Percentiles rank a stretch among this genome's conserved stretches.
These are phyloP conservation scores for Nakaseomyces bracarensis DNA, from an alignment of 1,139 yeast species.

Conservation along the genomic window DNA sequence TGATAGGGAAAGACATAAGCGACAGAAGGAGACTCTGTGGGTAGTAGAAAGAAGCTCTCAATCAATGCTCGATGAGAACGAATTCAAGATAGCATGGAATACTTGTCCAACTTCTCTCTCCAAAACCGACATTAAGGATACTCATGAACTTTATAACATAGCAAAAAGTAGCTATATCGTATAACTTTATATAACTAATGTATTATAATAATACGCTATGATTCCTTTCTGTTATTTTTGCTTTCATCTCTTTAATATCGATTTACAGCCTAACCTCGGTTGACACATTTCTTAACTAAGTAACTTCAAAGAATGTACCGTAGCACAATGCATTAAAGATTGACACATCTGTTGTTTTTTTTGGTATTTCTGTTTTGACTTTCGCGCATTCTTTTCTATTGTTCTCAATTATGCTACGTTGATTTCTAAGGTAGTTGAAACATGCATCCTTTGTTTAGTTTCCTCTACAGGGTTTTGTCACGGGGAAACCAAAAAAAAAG, in stretches of 20 bases:
- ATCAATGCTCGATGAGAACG: slow-evolving; percentile 18
- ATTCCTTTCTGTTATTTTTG: slow-evolving; percentile 1
- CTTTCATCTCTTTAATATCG: background rate
- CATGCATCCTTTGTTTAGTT: no score
- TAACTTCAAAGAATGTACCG: background rate
- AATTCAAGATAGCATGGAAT: slow-evolving; percentile 22
- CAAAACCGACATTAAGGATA: slow-evolving; percentile 17
- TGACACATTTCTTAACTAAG: background rate
- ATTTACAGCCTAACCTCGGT: background rate
- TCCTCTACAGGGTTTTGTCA: no score
- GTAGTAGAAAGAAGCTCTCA: slow-evolving; percentile 19
- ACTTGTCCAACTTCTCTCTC: slow-evolving; percentile 15
- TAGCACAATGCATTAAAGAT: background rate
- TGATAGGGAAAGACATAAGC: slow-evolving; percentile 31
- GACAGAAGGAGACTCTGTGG: slow-evolving; percentile 31
- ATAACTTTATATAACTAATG: background rate
- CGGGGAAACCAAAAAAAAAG: no score
- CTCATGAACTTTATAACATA: slow-evolving; percentile 20
- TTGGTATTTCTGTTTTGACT: background rate
- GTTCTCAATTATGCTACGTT: background rate
- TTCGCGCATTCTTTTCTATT: background rate
- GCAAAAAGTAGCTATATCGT: slow-evolving; percentile 9
- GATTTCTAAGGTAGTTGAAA: no score
- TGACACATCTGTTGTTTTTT: background rate
- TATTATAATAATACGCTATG: slow-evolving; percentile 5